Conservation (phyloP, 164 flowering plant genomes). For the Houttuynia cordata region DNA sequence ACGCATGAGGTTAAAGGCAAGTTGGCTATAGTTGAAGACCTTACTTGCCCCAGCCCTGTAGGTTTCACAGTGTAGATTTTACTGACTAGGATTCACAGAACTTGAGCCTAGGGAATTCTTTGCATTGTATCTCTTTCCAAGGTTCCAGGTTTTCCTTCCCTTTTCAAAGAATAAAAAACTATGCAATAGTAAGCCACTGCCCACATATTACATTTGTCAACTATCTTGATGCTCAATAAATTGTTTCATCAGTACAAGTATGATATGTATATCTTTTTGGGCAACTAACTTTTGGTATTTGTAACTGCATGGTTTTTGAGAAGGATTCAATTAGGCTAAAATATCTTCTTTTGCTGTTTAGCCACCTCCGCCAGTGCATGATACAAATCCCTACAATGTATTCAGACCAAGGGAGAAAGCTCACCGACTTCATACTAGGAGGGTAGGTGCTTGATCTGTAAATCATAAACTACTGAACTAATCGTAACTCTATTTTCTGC, state of each 20-base stretch:
- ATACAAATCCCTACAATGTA: conserved; percentile 96
- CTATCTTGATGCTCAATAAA: too few relatives aligned
- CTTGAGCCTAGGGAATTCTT: not conserved
- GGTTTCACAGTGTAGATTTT: not conserved
- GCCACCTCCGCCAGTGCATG: conserved; percentile 99
- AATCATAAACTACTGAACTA: too few relatives aligned
- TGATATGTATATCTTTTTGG: too few relatives aligned
- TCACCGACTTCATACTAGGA: conserved; percentile 91
- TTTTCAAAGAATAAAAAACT: not conserved
- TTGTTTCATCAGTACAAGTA: too few relatives aligned
- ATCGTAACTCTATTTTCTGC: not conserved
- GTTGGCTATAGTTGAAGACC: not conserved
- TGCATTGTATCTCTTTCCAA: not conserved
- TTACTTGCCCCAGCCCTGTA: not conserved
- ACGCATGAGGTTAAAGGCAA: not conserved
- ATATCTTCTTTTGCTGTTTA: conserved; percentile 13
- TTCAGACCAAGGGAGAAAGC: conserved; percentile 99
- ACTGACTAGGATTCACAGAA: not conserved
- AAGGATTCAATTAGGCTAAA: not conserved
- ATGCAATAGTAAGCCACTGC: too few relatives aligned
- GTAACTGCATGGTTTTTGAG: not conserved
- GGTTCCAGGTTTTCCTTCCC: not conserved
- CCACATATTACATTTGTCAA: too few relatives aligned
- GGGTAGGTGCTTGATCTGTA: conserved; percentile 33
- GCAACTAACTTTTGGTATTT: too few relatives aligned